Conservation (phyloP, 352 stramenopile species). For the Globisporangium cystogenes region DNA sequence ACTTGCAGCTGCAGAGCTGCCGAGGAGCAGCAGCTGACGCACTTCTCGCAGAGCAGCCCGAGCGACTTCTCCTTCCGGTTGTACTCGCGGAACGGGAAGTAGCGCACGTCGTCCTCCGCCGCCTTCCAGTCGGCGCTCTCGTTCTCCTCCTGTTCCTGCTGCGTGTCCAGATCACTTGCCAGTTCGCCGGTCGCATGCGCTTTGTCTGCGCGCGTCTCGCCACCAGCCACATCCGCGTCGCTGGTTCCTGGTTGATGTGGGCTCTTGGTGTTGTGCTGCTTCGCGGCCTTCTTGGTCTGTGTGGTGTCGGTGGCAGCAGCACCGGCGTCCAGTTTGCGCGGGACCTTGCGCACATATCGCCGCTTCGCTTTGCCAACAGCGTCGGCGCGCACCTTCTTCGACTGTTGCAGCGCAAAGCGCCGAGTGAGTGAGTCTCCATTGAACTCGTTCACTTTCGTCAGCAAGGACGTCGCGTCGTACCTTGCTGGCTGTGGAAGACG, state of each 20-base stretch:
- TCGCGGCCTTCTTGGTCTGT: slow-evolving; percentile 24
- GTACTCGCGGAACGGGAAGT: slow-evolving; percentile 80
- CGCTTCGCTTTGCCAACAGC: slow-evolving; percentile 42
- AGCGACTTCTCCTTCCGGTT: slow-evolving; percentile 87
- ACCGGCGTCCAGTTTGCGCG: slow-evolving; percentile 36
- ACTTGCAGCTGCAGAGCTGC: background rate
- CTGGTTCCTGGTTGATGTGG: background rate
- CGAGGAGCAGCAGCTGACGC: slow-evolving; percentile 5
- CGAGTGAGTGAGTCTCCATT: background rate
- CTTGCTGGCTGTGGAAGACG: slow-evolving; percentile 25
- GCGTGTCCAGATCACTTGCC: background rate
- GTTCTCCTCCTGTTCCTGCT: slow-evolving; percentile 10
- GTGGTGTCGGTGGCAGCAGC: background rate
- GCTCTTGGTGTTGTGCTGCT: slow-evolving; percentile 9
- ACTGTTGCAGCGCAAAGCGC: background rate
- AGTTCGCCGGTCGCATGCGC: slow-evolving; percentile 1
- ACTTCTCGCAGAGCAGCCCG: slow-evolving; percentile 84
- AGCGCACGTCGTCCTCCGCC: slow-evolving; percentile 30
- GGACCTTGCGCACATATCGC: slow-evolving; percentile 51
- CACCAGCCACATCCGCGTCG: background rate
- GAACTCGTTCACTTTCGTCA: background rate
- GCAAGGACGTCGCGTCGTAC: background rate
- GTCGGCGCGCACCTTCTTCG: slow-evolving; percentile 10
- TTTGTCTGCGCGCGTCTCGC: background rate
- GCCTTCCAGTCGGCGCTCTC: slow-evolving; percentile 21